Evolutionary conservation across 2,329 filamentous ascomycete species (phyloP), one percentile per base, ranked within the genome.

Genomic region (Penicillium crustosum): DNA sequence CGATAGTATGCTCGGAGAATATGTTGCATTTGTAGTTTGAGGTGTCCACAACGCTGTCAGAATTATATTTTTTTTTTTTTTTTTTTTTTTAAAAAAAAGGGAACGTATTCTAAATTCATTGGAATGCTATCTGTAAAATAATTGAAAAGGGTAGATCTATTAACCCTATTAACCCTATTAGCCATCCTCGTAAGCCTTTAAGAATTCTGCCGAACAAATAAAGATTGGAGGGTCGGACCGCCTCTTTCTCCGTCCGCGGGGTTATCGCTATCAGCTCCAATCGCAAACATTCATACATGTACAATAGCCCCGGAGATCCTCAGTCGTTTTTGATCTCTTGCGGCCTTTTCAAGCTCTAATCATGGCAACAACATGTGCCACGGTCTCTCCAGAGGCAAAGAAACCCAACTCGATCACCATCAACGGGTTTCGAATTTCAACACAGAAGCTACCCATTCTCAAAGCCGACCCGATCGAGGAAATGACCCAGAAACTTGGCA

Each of bases 361-460:
- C 35, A 55, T 65, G 61, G 61, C 68, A 41, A 77, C 82, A 35
- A 58, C 53, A 68, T 82, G 86, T 67, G 79, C 81, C n/a, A 86
- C 80, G 67, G 83, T 85, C 13, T 78, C 78, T 45, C 77, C 83
- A 7, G 70, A 67, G 48, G 50, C 64, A 35, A 74, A 68, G 70
- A 79, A 67, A 75, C 84, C 63, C 9, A 77, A 78, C 49, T 82
- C 85, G 7, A 89, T 89, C 74, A 75, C 74, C 3, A 86, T 90
- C 68, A 81, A 83, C 63, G 83, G 82, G 68, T 95, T 93, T 81
- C 83, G 80, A 68, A 87, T 97, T 74, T 84, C 85, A 29, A 90
- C 90, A 54, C 89, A 91, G 72, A 97, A 97, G 80, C 87, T 94
- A 50, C 94, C 94, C 61, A 99, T 99, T 75, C 89, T 95, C 67